phyloP scores from a whole-genome alignment of 176 grass and related monocot genomes.

The Lolium multiflorum region DNA sequence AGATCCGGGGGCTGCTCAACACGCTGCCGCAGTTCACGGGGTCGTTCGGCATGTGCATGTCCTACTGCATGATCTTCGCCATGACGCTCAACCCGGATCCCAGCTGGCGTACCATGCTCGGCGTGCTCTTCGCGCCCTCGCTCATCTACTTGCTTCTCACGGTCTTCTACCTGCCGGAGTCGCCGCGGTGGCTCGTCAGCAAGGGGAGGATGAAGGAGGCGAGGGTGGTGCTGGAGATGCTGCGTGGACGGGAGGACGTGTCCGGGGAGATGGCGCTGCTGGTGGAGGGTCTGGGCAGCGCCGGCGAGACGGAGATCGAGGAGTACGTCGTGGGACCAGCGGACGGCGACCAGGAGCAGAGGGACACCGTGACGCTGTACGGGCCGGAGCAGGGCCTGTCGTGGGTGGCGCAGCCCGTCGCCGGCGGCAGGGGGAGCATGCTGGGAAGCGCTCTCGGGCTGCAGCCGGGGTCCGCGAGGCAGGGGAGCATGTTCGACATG shows the following conservation, averaged over 20 bases:
- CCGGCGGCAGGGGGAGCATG: conserved; percentile 46
- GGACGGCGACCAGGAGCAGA: conserved; percentile 32
- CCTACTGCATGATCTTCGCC: conserved; percentile 82
- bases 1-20: conserved; percentile 80
- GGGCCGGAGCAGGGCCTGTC: conserved; percentile 67
- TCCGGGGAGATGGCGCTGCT: conserved; percentile 85
- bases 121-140: conserved; percentile 61
- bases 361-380: conserved; percentile 71
- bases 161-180: conserved; percentile 74
- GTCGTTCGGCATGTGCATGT: conserved; percentile 78
- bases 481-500: conserved; percentile 67
- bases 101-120: conserved; percentile 81
- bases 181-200: conserved; percentile 86
- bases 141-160: conserved; percentile 61
- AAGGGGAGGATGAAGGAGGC: conserved; percentile 88
- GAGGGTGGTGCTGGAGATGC: conserved; percentile 60
- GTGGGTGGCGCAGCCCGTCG: conserved; percentile 79
- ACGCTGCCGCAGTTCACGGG: conserved; percentile 93
- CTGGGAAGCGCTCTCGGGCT: conserved; percentile 48
- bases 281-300: conserved; percentile 69
- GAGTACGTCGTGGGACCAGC: conserved; percentile 73
- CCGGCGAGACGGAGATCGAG: conserved; percentile 71
- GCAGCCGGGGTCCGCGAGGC: conserved; percentile 27
- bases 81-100: conserved; percentile 57
- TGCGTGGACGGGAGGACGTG: conserved; percentile 73